Percentiles rank a stretch among this genome's conserved stretches.
Evolutionary conservation across 176 grass and related monocot species (phyloP).

Genomic region (Paspalum vaginatum): DNA sequence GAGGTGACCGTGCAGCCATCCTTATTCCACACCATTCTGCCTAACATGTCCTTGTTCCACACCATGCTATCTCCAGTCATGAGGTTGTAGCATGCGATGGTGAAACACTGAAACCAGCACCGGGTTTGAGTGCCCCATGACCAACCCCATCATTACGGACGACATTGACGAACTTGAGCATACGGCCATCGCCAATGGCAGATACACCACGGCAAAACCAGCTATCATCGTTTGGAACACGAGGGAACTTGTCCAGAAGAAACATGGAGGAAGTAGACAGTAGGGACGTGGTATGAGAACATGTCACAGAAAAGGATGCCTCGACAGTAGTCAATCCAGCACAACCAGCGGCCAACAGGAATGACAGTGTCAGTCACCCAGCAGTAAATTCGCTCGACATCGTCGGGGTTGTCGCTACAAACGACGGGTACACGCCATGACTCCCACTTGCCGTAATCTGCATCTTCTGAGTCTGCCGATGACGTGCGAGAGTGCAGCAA

Average conservation of each 20-base stretch:
- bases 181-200: background rate
- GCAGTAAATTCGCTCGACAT: no score
- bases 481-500: no score
- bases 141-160: background rate
- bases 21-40: background rate
- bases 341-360: background rate
- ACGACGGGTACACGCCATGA: no score
- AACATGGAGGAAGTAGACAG: background rate
- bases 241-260: background rate
- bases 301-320: background rate
- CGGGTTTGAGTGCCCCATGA: background rate
- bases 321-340: background rate
- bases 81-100: constrained; percentile 20
- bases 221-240: background rate
- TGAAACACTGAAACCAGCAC: background rate
- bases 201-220: background rate
- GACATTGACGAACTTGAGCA: constrained; percentile 10
- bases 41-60: no score
- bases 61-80: no score
- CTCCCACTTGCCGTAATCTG: no score
- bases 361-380: background rate
- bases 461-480: no score
- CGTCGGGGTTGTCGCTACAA: no score
- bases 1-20: constrained; percentile 7
- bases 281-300: background rate